These are phyloP conservation scores for Diaporthe destruens DNA, from an alignment of 2,329 filamentous ascomycete species.

Conservation along the genomic window DNA sequence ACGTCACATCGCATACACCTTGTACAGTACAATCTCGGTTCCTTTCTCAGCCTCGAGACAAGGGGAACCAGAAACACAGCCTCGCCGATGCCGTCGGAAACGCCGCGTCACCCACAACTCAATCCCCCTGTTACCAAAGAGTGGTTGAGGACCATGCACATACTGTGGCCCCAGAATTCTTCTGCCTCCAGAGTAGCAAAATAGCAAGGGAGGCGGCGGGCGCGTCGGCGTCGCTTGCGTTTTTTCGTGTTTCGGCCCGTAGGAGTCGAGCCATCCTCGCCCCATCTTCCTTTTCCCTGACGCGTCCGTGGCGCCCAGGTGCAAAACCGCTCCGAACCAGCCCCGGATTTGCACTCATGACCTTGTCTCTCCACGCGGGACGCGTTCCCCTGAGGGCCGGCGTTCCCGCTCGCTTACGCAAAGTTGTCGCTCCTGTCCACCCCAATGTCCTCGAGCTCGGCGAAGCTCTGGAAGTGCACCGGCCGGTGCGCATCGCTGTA, in stretches of 20 bases:
- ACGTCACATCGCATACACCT: constrained; percentile 20
- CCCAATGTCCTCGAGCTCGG: constrained; percentile 96
- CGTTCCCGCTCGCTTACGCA: constrained; percentile 68
- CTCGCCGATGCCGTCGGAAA: constrained; percentile 34
- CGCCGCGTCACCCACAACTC: constrained; percentile 31
- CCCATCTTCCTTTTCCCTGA: background rate
- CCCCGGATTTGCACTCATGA: background rate
- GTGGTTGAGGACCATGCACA: constrained; percentile 8
- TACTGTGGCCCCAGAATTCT: background rate
- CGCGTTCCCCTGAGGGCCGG: background rate
- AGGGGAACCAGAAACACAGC: constrained; percentile 25
- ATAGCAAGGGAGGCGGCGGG: background rate
- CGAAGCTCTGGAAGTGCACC: constrained; percentile 96
- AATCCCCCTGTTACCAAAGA: constrained; percentile 24
- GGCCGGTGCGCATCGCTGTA: constrained; percentile 94
- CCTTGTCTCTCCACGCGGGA: background rate
- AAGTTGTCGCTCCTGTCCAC: constrained; percentile 95
- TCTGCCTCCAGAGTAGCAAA: background rate
- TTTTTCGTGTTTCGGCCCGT: too few species aligned
- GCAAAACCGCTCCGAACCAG: background rate
- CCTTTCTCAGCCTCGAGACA: constrained; percentile 10
- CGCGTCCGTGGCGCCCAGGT: background rate
- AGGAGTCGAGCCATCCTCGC: too few species aligned
- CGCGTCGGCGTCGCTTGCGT: background rate
- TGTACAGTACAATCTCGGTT: constrained; percentile 35